A percentile compares a stretch with the other conserved stretches of the same genome.
Conservation (phyloP, 495 filamentous ascomycete genomes). For the Parachaetomium inaequale region DNA sequence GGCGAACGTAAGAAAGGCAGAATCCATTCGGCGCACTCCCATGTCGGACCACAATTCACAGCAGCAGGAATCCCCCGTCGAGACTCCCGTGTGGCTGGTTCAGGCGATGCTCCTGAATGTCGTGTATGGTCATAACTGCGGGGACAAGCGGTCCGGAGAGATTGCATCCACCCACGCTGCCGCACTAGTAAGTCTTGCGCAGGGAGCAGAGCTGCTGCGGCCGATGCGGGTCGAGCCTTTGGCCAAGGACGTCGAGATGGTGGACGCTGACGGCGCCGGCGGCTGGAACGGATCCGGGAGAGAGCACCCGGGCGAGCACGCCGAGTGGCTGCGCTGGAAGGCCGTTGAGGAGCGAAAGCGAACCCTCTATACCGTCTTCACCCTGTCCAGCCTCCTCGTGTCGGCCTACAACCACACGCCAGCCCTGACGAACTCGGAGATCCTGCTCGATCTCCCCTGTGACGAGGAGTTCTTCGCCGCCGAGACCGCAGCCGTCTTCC, state of each 20-base stretch:
- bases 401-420: slow-evolving; percentile 91
- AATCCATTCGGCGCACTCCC: slow-evolving; percentile 57
- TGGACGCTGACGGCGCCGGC: slow-evolving; percentile 49
- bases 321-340: slow-evolving; percentile 89
- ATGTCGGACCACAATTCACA: slow-evolving; percentile 46
- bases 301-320: slow-evolving; percentile 62
- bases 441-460: slow-evolving; percentile 84
- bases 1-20: slow-evolving; percentile 77
- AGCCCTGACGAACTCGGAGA: slow-evolving; percentile 90
- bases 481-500: slow-evolving; percentile 74
- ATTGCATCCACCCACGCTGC: slow-evolving; percentile 90
- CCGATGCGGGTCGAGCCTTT: slow-evolving; percentile 45
- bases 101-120: slow-evolving; percentile 98
- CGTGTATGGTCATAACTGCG: slow-evolving; percentile 93
- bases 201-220: slow-evolving; percentile 72
- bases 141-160: slow-evolving; percentile 83
- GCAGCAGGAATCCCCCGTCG: slow-evolving; percentile 61
- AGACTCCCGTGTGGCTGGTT: slow-evolving; percentile 95
- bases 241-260: slow-evolving; percentile 40
- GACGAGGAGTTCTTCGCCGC: slow-evolving; percentile 91
- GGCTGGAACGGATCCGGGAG: slow-evolving; percentile 45
- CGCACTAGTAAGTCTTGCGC: slow-evolving; percentile 84
- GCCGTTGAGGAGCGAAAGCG: slow-evolving; percentile 86
- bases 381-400: slow-evolving; percentile 83
- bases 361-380: slow-evolving; percentile 88